These are phyloP conservation scores for Malus hybrid DNA, from an alignment of 331 rosid species.

Conservation along the genomic window DNA sequence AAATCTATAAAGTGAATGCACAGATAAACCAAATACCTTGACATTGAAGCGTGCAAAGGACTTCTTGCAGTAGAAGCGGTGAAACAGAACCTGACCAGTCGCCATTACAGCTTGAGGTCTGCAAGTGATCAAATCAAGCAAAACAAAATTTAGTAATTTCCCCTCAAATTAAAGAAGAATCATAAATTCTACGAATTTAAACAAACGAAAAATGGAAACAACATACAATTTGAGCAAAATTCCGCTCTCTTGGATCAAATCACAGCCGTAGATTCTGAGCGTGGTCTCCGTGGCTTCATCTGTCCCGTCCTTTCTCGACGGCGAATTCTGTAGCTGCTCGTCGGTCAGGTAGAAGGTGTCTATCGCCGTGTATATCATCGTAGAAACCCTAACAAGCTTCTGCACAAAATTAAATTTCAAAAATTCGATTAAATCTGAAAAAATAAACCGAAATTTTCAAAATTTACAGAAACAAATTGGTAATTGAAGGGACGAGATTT, in stretches of 20 bases:
- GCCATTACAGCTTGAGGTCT: conserved; percentile 99
- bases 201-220: background rate
- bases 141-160: background rate
- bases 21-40: conserved; percentile 43
- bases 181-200: background rate
- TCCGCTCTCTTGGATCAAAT: conserved; percentile 95
- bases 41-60: conserved; percentile 88
- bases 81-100: conserved; percentile 92
- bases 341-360: conserved; percentile 87
- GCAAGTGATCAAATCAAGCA: conserved; percentile 18
- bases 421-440: background rate
- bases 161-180: background rate
- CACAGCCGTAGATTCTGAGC: conserved; percentile 90
- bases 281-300: conserved; percentile 79
- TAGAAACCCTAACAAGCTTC: conserved; percentile 1
- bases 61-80: conserved; percentile 93
- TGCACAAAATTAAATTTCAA: background rate
- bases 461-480: background rate
- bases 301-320: conserved; percentile 79
- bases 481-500: background rate
- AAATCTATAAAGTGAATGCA: background rate
- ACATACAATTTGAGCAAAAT: conserved; percentile 79
- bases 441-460: background rate
- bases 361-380: conserved; percentile 89
- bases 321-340: conserved; percentile 59